Base-by-base conservation (phyloP, 352 stramenopile genomes). In the Globisporangium nodosum region DNA sequence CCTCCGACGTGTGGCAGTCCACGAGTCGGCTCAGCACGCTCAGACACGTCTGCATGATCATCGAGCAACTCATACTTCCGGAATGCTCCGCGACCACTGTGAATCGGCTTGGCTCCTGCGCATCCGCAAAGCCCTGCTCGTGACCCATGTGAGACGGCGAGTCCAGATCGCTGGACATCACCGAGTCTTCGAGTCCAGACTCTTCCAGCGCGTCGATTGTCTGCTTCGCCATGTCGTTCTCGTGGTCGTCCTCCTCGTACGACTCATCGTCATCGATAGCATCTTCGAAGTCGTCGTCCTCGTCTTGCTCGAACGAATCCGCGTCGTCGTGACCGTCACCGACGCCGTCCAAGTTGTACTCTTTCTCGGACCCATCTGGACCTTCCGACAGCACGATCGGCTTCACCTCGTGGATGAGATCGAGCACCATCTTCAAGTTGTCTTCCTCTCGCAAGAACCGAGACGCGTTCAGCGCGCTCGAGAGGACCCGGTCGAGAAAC, bases 11-110 rank as follows among this genome's bases (percentile, higher is more conserved):
- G 49, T 93, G 82, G 51, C 83, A 92, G 63, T 94, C 83, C 35
- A 94, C 84, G 11, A 94, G 71, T 21, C 84, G 76, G 58, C 81
- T 91, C 20, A 94, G 65, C 5, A 94, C 80, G 56, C 84, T 89
- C 54, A 94, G 69, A 46, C 85, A 94, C 6, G 85, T 92, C 56
- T 94, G 85, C 73, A 92, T 83, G 62, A 94, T 94, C 83, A 92
- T 93, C 6, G 81, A 90, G 11, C 77, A 70, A 58, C 84, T 91
- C 80, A 93, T 93, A 0, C 77, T 69, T 20, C 84, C 84, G 31
- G 71, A 88, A 63, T 91, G 81, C 54, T 93, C 84, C 13, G 79
- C 76, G 39, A 90, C 80, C 16, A 91, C 81, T 11, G 79, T 90
- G 55, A 87, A 86, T 20, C 77, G 79, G 49, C 62, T 78, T 7